Percentiles rank a stretch among this genome's conserved stretches.
These are phyloP conservation scores for Magnaporthiopsis incrustans DNA, from an alignment of 2,329 filamentous ascomycete species.

Conservation along the genomic window DNA sequence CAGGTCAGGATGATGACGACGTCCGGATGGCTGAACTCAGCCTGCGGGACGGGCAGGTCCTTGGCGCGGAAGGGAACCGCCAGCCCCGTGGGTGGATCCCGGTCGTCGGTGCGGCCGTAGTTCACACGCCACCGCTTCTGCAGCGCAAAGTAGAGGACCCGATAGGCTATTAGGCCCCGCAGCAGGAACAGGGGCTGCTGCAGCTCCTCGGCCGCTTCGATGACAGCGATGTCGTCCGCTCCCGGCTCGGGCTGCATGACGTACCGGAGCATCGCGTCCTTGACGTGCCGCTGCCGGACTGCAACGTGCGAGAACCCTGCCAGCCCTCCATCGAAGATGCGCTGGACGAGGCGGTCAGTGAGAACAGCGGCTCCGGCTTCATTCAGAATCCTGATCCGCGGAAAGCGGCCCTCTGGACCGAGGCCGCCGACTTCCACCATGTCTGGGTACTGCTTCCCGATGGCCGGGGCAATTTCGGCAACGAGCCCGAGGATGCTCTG, in stretches of 20 bases:
- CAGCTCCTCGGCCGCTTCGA: constrained; percentile 31
- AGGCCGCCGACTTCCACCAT: not conserved
- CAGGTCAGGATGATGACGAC: constrained; percentile 47
- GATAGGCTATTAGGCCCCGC: constrained; percentile 46
- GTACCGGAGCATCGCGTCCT: constrained; percentile 20
- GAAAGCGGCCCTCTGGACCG: constrained; percentile 29
- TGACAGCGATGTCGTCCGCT: constrained; percentile 19
- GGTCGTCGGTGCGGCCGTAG: constrained; percentile 44
- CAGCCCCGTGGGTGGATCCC: constrained; percentile 34
- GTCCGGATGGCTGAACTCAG: constrained; percentile 59
- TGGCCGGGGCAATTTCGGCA: constrained; percentile 18
- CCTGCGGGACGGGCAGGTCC: constrained; percentile 42
- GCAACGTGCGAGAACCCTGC: constrained; percentile 11
- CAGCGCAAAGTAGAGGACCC: constrained; percentile 46
- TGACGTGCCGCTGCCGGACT: not conserved
- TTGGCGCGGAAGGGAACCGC: constrained; percentile 55
- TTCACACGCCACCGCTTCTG: constrained; percentile 58
- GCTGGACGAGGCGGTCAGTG: constrained; percentile 22
- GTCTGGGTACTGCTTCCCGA: constrained; percentile 30
- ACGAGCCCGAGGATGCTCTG: constrained; percentile 44
- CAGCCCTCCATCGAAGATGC: constrained; percentile 36
- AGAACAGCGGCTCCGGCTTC: constrained; percentile 21
- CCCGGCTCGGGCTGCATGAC: constrained; percentile 30
- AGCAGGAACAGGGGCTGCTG: constrained; percentile 36
- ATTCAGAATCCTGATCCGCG: constrained; percentile 39